Evolutionary conservation across 2,329 filamentous ascomycete species (phyloP).

Genomic region (Cladosporium phlei): DNA sequence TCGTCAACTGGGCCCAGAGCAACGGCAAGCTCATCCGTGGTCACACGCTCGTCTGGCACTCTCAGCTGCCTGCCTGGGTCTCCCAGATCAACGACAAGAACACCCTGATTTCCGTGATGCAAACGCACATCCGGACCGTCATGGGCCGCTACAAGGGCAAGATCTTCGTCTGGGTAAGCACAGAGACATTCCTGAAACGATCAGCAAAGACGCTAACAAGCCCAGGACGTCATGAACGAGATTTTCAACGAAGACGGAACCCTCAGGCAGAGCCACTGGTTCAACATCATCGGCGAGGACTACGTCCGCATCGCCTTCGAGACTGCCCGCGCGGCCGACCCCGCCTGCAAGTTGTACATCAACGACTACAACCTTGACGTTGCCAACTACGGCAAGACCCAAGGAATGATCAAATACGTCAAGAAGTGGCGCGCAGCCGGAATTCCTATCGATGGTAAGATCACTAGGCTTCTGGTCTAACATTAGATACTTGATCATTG

Average conservation of each 20-base stretch:
- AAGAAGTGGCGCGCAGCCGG: slow-evolving; percentile 59
- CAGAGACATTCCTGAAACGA: too few species aligned
- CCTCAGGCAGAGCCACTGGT: slow-evolving; percentile 62
- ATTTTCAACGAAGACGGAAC: slow-evolving; percentile 57
- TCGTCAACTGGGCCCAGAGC: slow-evolving; percentile 53
- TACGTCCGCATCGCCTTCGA: slow-evolving; percentile 67
- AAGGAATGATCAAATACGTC: slow-evolving; percentile 54
- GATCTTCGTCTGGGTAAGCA: slow-evolving; percentile 51
- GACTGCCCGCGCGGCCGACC: slow-evolving; percentile 62
- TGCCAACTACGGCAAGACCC: slow-evolving; percentile 55
- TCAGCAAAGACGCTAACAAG: background rate
- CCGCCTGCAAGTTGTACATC: slow-evolving; percentile 66
- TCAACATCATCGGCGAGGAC: slow-evolving; percentile 62
- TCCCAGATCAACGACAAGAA: slow-evolving; percentile 48
- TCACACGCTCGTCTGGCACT: slow-evolving; percentile 64
- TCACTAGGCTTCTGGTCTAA: slow-evolving; percentile 52
- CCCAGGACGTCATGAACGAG: slow-evolving; percentile 60
- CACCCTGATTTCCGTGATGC: slow-evolving; percentile 52
- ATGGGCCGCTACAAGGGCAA: slow-evolving; percentile 60
- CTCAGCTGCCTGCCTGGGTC: slow-evolving; percentile 52
- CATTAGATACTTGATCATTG: background rate
- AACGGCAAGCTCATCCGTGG: slow-evolving; percentile 60
- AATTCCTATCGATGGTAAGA: slow-evolving; percentile 61
- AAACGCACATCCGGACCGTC: slow-evolving; percentile 56
- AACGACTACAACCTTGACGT: slow-evolving; percentile 65